Conservation (phyloP, 768 basidiomycete genomes). For the Mycena rosella region DNA sequence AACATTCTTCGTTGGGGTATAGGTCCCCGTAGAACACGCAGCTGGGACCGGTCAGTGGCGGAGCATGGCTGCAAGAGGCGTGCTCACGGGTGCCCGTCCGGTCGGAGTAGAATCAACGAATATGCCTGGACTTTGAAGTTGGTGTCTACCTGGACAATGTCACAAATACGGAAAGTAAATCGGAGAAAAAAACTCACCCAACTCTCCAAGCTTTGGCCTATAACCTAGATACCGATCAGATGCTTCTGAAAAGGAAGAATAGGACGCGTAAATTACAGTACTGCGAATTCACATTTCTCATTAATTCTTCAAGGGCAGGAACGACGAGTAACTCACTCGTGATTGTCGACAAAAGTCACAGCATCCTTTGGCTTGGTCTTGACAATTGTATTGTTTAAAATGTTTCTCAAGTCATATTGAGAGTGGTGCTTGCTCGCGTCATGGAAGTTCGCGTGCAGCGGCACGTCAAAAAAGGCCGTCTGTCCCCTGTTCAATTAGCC, state of each 20-base stretch:
- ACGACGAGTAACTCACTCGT: conserved; percentile 70
- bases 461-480: conserved; percentile 93
- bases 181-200: conserved; percentile 66
- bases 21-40: conserved; percentile 92
- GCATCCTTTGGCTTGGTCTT: conserved; percentile 80
- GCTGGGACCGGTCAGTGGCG: conserved; percentile 49
- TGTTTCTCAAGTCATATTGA: conserved; percentile 80
- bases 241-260: background rate
- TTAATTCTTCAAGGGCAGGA: conserved; percentile 3
- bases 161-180: conserved; percentile 4
- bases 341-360: conserved; percentile 92
- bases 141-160: conserved; percentile 64
- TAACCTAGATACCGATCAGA: conserved; percentile 49
- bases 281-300: conserved; percentile 53
- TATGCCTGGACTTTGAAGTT: conserved; percentile 89
- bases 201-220: conserved; percentile 83
- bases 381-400: conserved; percentile 79
- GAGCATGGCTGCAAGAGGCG: conserved; percentile 4
- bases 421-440: conserved; percentile 77
- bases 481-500: conserved; percentile 45
- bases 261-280: conserved; percentile 61
- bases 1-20: conserved; percentile 79
- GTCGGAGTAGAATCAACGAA: conserved; percentile 80
- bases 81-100: conserved; percentile 80
- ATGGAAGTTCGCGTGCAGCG: conserved; percentile 87